A percentile compares a stretch with the other conserved stretches of the same genome.
Evolutionary conservation across 2,329 filamentous ascomycete species (phyloP).

Genomic region (Aspergillus candidus): DNA sequence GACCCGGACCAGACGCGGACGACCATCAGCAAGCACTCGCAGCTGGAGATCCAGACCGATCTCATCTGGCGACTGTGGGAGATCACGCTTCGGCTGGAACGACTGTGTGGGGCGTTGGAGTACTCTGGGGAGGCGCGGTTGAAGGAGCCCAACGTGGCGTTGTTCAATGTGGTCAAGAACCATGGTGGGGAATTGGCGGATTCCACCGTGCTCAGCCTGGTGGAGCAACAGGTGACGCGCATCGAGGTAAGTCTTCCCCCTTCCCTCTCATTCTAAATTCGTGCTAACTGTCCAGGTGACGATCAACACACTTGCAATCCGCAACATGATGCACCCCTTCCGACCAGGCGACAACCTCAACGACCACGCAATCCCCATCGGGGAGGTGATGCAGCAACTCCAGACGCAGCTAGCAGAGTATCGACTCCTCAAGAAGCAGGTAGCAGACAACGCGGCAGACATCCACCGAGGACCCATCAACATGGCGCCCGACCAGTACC

Average conservation of each 20-base stretch:
- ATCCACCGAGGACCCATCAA: slow-evolving; percentile 5
- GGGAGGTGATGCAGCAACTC: slow-evolving; percentile 49
- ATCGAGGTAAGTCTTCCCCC: slow-evolving; percentile 64
- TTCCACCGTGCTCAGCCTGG: slow-evolving; percentile 76
- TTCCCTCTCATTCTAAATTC: not conserved
- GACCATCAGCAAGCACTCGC: slow-evolving; percentile 56
- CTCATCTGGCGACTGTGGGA: slow-evolving; percentile 86
- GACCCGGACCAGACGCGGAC: slow-evolving; percentile 41
- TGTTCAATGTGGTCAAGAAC: slow-evolving; percentile 68
- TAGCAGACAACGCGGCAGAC: slow-evolving; percentile 24
- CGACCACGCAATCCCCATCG: slow-evolving; percentile 72
- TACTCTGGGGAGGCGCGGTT: slow-evolving; percentile 57
- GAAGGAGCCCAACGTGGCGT: slow-evolving; percentile 72
- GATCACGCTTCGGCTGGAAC: slow-evolving; percentile 81
- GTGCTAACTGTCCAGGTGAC: slow-evolving; percentile 56
- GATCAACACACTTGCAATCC: slow-evolving; percentile 69
- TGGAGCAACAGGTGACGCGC: slow-evolving; percentile 90
- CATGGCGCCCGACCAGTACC: not conserved
- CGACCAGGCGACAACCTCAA: slow-evolving; percentile 57
- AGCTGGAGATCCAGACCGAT: slow-evolving; percentile 74
- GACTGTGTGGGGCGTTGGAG: slow-evolving; percentile 86
- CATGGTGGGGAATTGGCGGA: slow-evolving; percentile 82
- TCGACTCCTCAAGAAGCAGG: slow-evolving; percentile 35
- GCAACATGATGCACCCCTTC: slow-evolving; percentile 70
- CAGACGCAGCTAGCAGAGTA: slow-evolving; percentile 39